Evolutionary conservation across 495 filamentous ascomycete genomes (phyloP), one percentile per base, ranked within the genome.

Genomic region (Aspergillus panamensis): DNA sequence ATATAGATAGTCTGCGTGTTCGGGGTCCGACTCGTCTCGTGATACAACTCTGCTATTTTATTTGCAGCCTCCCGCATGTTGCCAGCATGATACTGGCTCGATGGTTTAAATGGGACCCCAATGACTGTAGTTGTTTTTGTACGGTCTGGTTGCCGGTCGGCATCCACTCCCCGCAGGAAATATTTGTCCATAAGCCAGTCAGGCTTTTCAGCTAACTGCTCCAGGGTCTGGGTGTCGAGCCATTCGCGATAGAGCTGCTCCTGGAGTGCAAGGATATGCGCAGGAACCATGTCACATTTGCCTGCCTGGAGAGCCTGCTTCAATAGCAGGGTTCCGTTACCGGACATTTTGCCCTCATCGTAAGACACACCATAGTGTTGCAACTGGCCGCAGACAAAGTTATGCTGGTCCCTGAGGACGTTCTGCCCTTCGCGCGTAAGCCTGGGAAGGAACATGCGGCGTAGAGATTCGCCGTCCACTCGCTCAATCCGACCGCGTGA

Each of bases 381-480:
- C 10, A 53, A n/a, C 20, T 59, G 56, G 14, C 30, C 48, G 56
- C 49, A 49, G 17, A 59, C 49, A 19, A 59, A 53, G 40, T 53
- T 30, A 29, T 10, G 4, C 49, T 31, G 6, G 5, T 48, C 42
- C 6, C 19, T 33, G 17, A 48, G 6, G 16, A 13, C 0, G 17
- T 30, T 53, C 33, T 44, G 19, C 30, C 10, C 49, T 33, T 52
- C 49, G 9, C 17, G 40, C 3, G 48, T 48, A 9, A 53, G 40
- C 30, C 39, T 59, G 17, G 56, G 25, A 2, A 25, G 5, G 25
- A 25, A 25, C 25, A 25, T 25, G 56, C 31, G 48, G 6, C 56
- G 49, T 0, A 59, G 49, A 37, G 49, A 19, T 17, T 29, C 3
- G 49, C 49, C 49, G 30, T 59, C 40, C 8, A 53, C 30, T 31